phyloP scores from a whole-genome alignment of 148 eudicot genomes.

The Nepenthes mirabilis region DNA sequence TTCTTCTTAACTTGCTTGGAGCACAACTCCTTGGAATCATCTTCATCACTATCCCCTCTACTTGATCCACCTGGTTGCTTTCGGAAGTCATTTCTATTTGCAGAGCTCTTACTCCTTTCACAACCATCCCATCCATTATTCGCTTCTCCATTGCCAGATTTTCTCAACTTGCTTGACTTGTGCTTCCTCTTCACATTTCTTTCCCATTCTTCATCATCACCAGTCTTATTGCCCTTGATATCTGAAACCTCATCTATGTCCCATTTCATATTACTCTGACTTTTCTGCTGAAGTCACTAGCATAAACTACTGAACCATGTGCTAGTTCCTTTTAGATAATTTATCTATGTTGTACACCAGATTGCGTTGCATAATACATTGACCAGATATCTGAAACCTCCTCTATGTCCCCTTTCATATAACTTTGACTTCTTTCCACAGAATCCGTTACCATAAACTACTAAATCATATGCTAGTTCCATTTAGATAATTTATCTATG shows the following conservation, averaged over 20 bases:
- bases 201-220: slow-evolving; percentile 41
- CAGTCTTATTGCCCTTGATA: slow-evolving; percentile 26
- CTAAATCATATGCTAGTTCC: not conserved
- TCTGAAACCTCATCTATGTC: slow-evolving; percentile 29
- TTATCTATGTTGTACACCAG: no score
- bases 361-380: no score
- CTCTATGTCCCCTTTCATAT: slow-evolving; percentile 15
- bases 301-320: slow-evolving; percentile 4
- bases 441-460: slow-evolving; percentile 32
- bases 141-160: slow-evolving; percentile 42
- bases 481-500: no score
- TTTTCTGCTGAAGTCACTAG: slow-evolving; percentile 46
- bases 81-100: slow-evolving; percentile 47
- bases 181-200: slow-evolving; percentile 50
- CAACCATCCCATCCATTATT: slow-evolving; percentile 41
- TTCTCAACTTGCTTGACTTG: slow-evolving; percentile 47
- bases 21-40: slow-evolving; percentile 31
- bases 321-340: no score
- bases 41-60: slow-evolving; percentile 56
- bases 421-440: slow-evolving; percentile 26
- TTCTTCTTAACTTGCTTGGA: slow-evolving; percentile 42
- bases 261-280: slow-evolving; percentile 18
- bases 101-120: slow-evolving; percentile 41
- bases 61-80: slow-evolving; percentile 43
- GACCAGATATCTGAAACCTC: not conserved